phyloP scores from a whole-genome alignment of 2,329 filamentous ascomycete species.

The Aspergillus candidus region DNA sequence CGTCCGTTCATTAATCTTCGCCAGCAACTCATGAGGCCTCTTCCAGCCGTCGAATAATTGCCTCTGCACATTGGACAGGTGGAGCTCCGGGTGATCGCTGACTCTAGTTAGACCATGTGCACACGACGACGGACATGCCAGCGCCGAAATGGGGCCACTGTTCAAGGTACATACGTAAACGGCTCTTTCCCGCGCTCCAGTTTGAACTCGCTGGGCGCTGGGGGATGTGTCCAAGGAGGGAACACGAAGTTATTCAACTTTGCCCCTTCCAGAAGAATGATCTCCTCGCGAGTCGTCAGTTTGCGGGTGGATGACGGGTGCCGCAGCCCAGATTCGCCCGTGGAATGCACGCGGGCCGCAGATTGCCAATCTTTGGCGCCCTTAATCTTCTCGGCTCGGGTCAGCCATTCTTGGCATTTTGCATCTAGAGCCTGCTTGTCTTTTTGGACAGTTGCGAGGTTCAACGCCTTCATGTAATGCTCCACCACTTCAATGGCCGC shows the following conservation, averaged over 20 bases:
- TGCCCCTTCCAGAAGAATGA: conserved; percentile 69
- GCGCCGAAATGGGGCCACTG: conserved; percentile 2
- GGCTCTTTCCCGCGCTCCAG: conserved; percentile 42
- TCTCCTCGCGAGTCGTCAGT: conserved; percentile 64
- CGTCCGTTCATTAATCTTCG: conserved; percentile 29
- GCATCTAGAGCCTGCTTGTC: conserved; percentile 62
- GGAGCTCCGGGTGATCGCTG: conserved; percentile 64
- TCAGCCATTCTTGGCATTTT: conserved; percentile 65
- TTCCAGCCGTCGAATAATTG: conserved; percentile 80
- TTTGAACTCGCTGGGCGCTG: conserved; percentile 57
- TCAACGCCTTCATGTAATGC: conserved; percentile 70
- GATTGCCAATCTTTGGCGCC: conserved; percentile 26
- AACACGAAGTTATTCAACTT: conserved; percentile 77
- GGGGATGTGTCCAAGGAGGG: conserved; percentile 70
- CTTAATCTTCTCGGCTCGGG: conserved; percentile 71
- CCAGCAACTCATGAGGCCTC: conserved; percentile 64
- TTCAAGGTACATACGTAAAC: conserved; percentile 54
- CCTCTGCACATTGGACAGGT: conserved; percentile 67
- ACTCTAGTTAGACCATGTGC: conserved; percentile 14
- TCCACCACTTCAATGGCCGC: conserved; percentile 74
- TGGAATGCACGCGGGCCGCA: conserved; percentile 13
- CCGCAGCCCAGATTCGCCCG: conserved; percentile 30
- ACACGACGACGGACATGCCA: conserved; percentile 6
- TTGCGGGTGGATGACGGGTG: conserved; percentile 53
- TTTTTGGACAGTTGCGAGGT: conserved; percentile 51